Evolutionary conservation across 805 yeast species (phyloP).

Genomic region (Zygosaccharomyces kombuchaensis): DNA sequence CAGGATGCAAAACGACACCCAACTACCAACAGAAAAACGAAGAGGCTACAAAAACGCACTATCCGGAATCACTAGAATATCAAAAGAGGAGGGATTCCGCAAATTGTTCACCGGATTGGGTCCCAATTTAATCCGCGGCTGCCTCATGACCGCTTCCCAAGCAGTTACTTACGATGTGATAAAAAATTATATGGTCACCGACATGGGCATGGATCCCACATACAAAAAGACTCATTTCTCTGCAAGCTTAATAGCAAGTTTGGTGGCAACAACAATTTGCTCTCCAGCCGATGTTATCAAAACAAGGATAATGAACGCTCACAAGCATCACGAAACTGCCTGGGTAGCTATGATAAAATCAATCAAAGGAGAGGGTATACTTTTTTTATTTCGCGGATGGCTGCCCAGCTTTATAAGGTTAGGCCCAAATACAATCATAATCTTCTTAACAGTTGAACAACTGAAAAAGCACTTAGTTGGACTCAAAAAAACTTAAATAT

Average conservation of each 20-base stretch:
- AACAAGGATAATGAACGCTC: constrained; percentile 77
- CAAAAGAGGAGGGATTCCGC: constrained; percentile 52
- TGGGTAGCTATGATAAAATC: constrained; percentile 49
- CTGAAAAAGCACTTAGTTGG: constrained; percentile 52
- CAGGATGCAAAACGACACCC: constrained; percentile 85
- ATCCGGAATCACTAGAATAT: constrained; percentile 64
- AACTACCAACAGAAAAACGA: constrained; percentile 58
- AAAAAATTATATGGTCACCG: constrained; percentile 53
- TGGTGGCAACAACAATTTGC: constrained; percentile 87
- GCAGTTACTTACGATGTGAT: constrained; percentile 83
- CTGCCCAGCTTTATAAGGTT: constrained; percentile 78
- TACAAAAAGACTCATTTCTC: constrained; percentile 69
- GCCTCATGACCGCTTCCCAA: constrained; percentile 86
- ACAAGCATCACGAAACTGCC: constrained; percentile 42
- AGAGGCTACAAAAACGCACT: constrained; percentile 74
- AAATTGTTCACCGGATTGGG: constrained; percentile 68
- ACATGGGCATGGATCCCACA: constrained; percentile 49
- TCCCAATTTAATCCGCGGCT: constrained; percentile 77
- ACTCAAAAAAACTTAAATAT: constrained; percentile 27
- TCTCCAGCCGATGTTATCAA: constrained; percentile 91
- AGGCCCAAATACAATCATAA: constrained; percentile 76
- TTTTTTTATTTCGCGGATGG: constrained; percentile 90
- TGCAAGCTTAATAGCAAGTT: constrained; percentile 76
- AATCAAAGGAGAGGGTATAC: constrained; percentile 63
- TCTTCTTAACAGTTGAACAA: constrained; percentile 65